Evolutionary conservation across 2,329 filamentous ascomycete genomes (phyloP).

Genomic region (Aphanoascus verrucosus): DNA sequence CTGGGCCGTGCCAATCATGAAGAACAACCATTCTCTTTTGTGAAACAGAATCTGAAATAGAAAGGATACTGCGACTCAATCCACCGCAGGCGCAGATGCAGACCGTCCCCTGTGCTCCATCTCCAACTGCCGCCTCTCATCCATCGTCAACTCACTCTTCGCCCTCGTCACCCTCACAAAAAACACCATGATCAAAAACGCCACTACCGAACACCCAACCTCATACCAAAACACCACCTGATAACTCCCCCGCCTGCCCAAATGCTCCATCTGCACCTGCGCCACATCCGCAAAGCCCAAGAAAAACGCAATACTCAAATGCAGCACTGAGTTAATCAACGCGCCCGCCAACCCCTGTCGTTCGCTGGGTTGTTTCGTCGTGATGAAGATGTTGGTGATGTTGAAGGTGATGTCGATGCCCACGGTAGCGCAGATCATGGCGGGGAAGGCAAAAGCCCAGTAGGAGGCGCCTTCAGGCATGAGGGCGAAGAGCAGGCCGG

Average conservation of each 20-base stretch:
- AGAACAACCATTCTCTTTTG: no score
- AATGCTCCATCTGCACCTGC: slow-evolving; percentile 38
- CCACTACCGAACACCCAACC: slow-evolving; percentile 44
- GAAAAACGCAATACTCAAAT: slow-evolving; percentile 61
- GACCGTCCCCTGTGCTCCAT: slow-evolving; percentile 11
- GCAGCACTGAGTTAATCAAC: slow-evolving; percentile 58
- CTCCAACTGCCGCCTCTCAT: slow-evolving; percentile 39
- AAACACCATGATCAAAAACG: slow-evolving; percentile 42
- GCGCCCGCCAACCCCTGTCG: slow-evolving; percentile 63
- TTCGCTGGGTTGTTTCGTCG: slow-evolving; percentile 54
- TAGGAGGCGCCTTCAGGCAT: slow-evolving; percentile 49
- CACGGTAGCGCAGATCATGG: slow-evolving; percentile 52
- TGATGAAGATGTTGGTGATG: slow-evolving; percentile 66
- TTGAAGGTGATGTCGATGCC: slow-evolving; percentile 68
- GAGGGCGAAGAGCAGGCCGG: slow-evolving; percentile 53
- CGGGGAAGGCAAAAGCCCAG: slow-evolving; percentile 64
- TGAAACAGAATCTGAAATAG: not conserved
- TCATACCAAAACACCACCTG: slow-evolving; percentile 56
- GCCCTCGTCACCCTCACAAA: slow-evolving; percentile 48
- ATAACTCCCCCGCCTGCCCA: slow-evolving; percentile 46
- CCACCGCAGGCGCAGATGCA: no score
- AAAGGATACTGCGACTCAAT: not conserved
- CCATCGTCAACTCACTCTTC: slow-evolving; percentile 47
- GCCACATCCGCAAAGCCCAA: slow-evolving; percentile 59
- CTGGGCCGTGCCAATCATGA: no score